Percentiles rank a stretch among this genome's conserved stretches.
Conservation (phyloP, 352 stramenopile species). For the Globisporangium alternatum region DNA sequence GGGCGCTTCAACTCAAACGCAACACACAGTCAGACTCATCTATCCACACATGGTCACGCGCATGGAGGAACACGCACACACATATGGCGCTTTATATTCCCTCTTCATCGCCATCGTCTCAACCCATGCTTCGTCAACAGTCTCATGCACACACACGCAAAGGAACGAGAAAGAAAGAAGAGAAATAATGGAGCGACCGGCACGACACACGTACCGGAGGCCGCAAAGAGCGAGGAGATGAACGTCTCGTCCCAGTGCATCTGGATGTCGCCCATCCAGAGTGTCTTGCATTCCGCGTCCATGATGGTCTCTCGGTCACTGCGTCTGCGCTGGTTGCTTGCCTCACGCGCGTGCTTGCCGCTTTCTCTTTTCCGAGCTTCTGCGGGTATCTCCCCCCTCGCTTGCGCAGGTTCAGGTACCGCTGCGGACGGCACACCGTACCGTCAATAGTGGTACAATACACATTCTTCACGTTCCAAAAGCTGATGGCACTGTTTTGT, state of each 20-base stretch:
- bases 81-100: neutral
- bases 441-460: neutral
- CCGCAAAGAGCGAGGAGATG: conserved; percentile 80
- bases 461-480: neutral
- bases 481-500: neutral
- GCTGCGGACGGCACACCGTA: neutral
- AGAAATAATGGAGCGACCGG: neutral
- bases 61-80: neutral
- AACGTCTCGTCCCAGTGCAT: conserved; percentile 89
- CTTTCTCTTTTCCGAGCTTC: conserved; percentile 17
- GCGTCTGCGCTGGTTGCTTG: conserved; percentile 15
- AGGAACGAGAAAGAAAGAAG: neutral
- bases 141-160: neutral
- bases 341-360: conserved; percentile 3
- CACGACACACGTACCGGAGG: conserved; percentile 43
- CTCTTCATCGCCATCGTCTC: neutral
- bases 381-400: conserved; percentile 3
- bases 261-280: conserved; percentile 91
- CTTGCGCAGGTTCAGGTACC: conserved; percentile 9
- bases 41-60: neutral
- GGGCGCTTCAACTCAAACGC: conserved; percentile 4
- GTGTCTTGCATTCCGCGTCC: conserved; percentile 75
- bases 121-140: neutral
- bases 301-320: conserved; percentile 15
- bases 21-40: neutral